Evolutionary conservation across 116 monocot species (phyloP).

Genomic region (Posidonia oceanica): DNA sequence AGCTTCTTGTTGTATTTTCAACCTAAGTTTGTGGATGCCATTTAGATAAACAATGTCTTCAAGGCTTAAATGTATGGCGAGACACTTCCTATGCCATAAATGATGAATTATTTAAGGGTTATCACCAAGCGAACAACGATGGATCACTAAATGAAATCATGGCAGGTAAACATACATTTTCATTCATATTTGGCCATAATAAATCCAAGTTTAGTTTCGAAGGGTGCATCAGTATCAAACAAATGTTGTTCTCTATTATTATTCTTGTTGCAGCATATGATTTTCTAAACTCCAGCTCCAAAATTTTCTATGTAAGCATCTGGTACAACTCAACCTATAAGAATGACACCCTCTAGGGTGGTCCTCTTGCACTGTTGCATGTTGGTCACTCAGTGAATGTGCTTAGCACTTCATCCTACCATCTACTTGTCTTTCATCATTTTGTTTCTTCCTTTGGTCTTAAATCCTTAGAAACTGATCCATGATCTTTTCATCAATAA

Average conservation of each 20-base stretch:
- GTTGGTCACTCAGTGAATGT: slow-evolving; percentile 56
- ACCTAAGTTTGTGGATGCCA: too few species aligned
- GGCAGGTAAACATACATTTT: slow-evolving; percentile 29
- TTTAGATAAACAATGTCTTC: too few species aligned
- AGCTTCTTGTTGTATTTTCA: too few species aligned
- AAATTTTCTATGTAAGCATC: slow-evolving; percentile 30
- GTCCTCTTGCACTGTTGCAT: slow-evolving; percentile 23
- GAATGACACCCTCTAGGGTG: slow-evolving; percentile 8
- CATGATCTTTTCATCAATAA: too few species aligned
- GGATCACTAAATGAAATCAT: slow-evolving; percentile 44
- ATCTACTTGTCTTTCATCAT: background rate
- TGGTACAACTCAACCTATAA: slow-evolving; percentile 76
- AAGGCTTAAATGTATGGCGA: slow-evolving; percentile 59
- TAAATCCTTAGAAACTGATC: background rate
- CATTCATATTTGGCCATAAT: too few species aligned
- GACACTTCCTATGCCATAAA: slow-evolving; percentile 35
- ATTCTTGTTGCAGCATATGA: slow-evolving; percentile 48
- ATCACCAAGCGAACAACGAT: slow-evolving; percentile 28
- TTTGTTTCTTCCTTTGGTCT: background rate
- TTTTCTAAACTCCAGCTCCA: slow-evolving; percentile 36
- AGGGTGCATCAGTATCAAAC: too few species aligned
- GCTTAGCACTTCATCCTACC: slow-evolving; percentile 36
- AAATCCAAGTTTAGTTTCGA: too few species aligned
- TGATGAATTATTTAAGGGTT: slow-evolving; percentile 49
- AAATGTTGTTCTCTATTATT: background rate